Evolutionary conservation across 306 rosid genomes (phyloP), one percentile per base, ranked within the genome.

Genomic region (Quercus dentata): DNA sequence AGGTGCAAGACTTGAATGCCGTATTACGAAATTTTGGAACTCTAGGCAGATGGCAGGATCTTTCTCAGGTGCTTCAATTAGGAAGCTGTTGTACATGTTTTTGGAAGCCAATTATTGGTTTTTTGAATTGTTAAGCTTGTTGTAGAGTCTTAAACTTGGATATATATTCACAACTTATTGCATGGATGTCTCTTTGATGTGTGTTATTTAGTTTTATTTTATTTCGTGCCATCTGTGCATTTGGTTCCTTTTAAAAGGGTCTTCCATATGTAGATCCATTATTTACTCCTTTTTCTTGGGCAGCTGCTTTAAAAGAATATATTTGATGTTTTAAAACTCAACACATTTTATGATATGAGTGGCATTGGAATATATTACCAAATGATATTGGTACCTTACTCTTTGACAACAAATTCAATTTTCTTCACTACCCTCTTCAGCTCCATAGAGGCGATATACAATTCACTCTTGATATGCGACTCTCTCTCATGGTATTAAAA

Each of bases 1-100:
- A 86, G 20, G 91, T 87, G 21, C 94, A 90, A 85, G 97, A 94
- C 82, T 82, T 92, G 56, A 94, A 94, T 87, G 90, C 91, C 18
- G 81, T 88, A 52, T 74, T 94, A 71, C 87, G 91, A 35, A 86
- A 89, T 67, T 90, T 92, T 31, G 97, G 89, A 35, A 79, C 27
- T 74, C 86, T 74, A 75, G 89, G 85, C 74, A 86, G 87, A 77
- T 86, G 83, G 52, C 82, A 84, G 38, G 87, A 91, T 49, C 76
- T 92, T 64, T 89, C 97, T 74, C 90, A 92, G 99, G 99, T 94
- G 54, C 54, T 49, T 49, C 17, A 78, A 12, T 64, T 72, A 64
- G 3, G 55, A 69, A 69, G 75, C 63, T 67, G 25, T 67, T 67
- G 46, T 67, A 6, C 18, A 15, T 19, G 72, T 67, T 67, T 64